Percentiles rank a stretch among this genome's conserved stretches.
Evolutionary conservation across 2,329 filamentous ascomycete genomes (phyloP).

Genomic region (Elsinoe batatas): DNA sequence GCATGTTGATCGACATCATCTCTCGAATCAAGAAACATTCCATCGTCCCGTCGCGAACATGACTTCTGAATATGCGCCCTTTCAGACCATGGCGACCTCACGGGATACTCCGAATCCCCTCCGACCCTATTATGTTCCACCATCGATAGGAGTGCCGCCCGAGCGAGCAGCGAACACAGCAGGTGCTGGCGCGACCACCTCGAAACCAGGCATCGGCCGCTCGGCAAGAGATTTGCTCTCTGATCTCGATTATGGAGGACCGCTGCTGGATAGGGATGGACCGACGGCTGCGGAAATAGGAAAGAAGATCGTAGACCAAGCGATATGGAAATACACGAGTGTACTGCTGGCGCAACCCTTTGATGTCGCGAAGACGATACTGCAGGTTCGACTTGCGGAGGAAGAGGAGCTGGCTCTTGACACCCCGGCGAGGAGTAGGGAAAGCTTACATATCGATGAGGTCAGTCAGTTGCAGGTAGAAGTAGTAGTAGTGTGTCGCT

Average conservation of each 20-base stretch:
- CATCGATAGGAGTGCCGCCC: conserved; percentile 52
- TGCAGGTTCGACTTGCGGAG: conserved; percentile 60
- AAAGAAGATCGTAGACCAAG: conserved; percentile 69
- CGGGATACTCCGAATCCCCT: conserved; percentile 50
- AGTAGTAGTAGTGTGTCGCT: not conserved
- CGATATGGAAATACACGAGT: conserved; percentile 84
- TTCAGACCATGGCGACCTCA: conserved; percentile 33
- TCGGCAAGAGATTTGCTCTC: conserved; percentile 76
- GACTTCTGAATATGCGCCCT: conserved; percentile 18
- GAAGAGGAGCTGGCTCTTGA: conserved; percentile 9
- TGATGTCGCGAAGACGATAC: conserved; percentile 87
- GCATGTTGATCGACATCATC: conserved; percentile 5
- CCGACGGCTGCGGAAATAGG: conserved; percentile 64
- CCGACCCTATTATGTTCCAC: conserved; percentile 62
- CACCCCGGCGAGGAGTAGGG: not conserved
- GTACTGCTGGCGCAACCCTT: conserved; percentile 90
- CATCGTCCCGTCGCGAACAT: conserved; percentile 4
- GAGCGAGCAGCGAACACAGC: conserved; percentile 28
- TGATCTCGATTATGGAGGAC: conserved; percentile 86
- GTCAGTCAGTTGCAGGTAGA: conserved; percentile 16
- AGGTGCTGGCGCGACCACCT: conserved; percentile 23
- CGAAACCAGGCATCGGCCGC: conserved; percentile 44
- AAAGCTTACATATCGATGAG: conserved; percentile 9
- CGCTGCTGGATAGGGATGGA: conserved; percentile 60
- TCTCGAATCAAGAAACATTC: conserved; percentile 9